Percentiles rank a stretch among this genome's conserved stretches.
Conservation (phyloP, 2,329 filamentous ascomycete genomes). For the Trichophyton simii region DNA sequence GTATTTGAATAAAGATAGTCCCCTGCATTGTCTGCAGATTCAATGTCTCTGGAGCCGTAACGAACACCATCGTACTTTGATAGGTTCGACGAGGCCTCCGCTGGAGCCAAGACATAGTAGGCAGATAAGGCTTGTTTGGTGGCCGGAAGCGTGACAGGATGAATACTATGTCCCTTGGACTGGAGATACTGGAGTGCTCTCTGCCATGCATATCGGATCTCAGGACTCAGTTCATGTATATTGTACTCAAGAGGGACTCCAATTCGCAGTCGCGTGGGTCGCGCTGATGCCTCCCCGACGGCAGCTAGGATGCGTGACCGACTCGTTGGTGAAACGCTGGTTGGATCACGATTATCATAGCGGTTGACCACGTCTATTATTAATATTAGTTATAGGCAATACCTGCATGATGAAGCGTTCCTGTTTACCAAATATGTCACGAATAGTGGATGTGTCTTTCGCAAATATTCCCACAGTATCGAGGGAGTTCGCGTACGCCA, state of each 20-base stretch:
- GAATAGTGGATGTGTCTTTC: slow-evolving; percentile 39
- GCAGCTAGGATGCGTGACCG: slow-evolving; percentile 36
- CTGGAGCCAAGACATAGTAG: slow-evolving; percentile 90
- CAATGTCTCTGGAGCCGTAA: slow-evolving; percentile 54
- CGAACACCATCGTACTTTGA: slow-evolving; percentile 96
- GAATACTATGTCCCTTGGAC: slow-evolving; percentile 54
- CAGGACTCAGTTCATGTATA: slow-evolving; percentile 60
- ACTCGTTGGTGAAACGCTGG: slow-evolving; percentile 48
- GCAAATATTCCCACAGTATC: slow-evolving; percentile 78
- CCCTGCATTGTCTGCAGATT: slow-evolving; percentile 39
- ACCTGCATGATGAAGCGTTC: neutral
- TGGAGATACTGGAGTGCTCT: slow-evolving; percentile 48
- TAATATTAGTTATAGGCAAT: slow-evolving; percentile 5
- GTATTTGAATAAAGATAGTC: slow-evolving; percentile 60
- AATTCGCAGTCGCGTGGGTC: slow-evolving; percentile 33
- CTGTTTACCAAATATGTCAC: slow-evolving; percentile 38
- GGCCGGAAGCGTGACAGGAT: slow-evolving; percentile 66
- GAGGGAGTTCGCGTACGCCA: slow-evolving; percentile 84
- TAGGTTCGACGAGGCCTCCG: slow-evolving; percentile 89
- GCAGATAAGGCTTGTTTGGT: slow-evolving; percentile 78
- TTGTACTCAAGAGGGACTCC: slow-evolving; percentile 70
- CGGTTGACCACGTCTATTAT: slow-evolving; percentile 40
- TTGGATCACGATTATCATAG: slow-evolving; percentile 62
- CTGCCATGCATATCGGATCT: slow-evolving; percentile 59
- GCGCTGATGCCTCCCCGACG: slow-evolving; percentile 14